phyloP scores from a whole-genome alignment of 2,329 filamentous ascomycete genomes.

The Fusarium sp. region DNA sequence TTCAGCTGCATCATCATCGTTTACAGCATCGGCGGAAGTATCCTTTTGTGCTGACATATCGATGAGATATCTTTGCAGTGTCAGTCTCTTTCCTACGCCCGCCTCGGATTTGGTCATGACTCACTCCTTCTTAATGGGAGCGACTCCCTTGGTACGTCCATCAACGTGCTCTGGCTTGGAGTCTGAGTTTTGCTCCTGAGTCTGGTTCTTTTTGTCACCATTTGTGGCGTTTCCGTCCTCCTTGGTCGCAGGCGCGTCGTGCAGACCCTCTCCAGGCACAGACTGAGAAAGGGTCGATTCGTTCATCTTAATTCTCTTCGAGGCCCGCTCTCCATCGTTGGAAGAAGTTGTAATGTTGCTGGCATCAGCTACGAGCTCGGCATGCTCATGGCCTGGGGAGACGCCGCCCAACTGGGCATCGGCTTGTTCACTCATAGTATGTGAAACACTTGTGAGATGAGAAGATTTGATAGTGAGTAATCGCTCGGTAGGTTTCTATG shows the following conservation, averaged over 20 bases:
- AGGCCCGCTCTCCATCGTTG: constrained; percentile 58
- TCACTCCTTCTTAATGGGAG: constrained; percentile 81
- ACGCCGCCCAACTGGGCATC: constrained; percentile 45
- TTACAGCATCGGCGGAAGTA: constrained; percentile 43
- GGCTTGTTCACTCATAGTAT: constrained; percentile 49
- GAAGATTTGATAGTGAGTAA: background rate
- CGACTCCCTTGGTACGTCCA: constrained; percentile 69
- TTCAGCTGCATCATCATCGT: constrained; percentile 66
- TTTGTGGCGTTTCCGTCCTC: constrained; percentile 36
- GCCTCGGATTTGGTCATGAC: constrained; percentile 42
- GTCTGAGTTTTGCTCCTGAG: constrained; percentile 19
- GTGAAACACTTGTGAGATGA: background rate
- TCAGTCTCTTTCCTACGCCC: background rate
- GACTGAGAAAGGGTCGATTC: constrained; percentile 39
- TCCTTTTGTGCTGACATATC: constrained; percentile 51
- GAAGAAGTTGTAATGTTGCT: constrained; percentile 20
- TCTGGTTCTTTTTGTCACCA: constrained; percentile 35
- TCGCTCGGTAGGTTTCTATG: background rate
- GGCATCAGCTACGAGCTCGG: constrained; percentile 34
- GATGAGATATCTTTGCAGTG: constrained; percentile 60
- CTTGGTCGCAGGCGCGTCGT: constrained; percentile 35
- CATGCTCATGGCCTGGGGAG: constrained; percentile 35
- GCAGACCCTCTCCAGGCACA: constrained; percentile 39
- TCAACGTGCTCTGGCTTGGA: constrained; percentile 39
- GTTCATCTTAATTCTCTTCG: constrained; percentile 73